Evolutionary conservation across 177 flowering plant genomes (phyloP), one percentile per base, ranked within the genome.

Genomic region (Vitis hybrid): DNA sequence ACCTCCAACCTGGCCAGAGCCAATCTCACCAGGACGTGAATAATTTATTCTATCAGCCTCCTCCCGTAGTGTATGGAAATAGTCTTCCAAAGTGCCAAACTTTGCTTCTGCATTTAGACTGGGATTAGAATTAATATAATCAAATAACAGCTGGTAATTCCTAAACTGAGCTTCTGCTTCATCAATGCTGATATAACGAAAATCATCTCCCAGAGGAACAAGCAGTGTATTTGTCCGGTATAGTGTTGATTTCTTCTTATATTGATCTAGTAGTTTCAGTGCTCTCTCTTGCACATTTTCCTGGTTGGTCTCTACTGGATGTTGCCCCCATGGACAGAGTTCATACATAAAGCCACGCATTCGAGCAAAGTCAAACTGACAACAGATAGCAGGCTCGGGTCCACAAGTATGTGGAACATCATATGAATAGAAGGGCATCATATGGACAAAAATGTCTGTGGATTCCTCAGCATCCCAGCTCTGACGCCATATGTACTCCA

Each of bases 381-480:
- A 96, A 81, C 99, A 96, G 71, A 96, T 73, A 50, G 97, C 97
- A 68, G 99, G 99, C 79, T 96, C 98, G 9, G 98, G 99, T 10
- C 99, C 99, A 86, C 99, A 96, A 18, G 99, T 96, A 70, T 96
- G 99, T 9, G 98, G 99, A 62, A 96, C 79, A 81, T 96, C 99
- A 78, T 96, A 96, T 10, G 99, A 96, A 78, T 96, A 96, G 66
- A 96, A 96, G 48, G 98, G 98, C 98, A 93, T 96, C 98, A 92
- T 93, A 78, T 96, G 99, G 52, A 91, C 98, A 79, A 96, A 93
- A 65, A 96, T 93, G 76, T 96, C 99, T 58, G 98, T 92, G 51
- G 87, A 85, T 86, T 92, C 99, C 57, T 85, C 92, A 50, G 76
- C 73, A 82, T 96, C 99, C 99, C 99, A 93, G 78, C 89, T 90